Evolutionary conservation across 352 stramenopile genomes (phyloP).

Genomic region (Phytophthora kernoviae): DNA sequence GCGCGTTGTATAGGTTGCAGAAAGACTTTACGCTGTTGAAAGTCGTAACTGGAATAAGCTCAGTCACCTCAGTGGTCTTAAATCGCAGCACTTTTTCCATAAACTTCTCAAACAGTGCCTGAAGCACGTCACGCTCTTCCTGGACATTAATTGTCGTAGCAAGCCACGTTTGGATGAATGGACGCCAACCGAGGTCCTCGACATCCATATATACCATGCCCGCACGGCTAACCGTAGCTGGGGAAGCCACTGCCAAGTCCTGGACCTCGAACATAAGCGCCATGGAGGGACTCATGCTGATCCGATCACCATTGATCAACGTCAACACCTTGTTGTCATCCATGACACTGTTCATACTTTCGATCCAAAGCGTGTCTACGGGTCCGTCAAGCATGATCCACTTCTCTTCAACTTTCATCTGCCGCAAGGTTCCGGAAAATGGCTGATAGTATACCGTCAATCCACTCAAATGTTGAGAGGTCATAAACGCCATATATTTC

Average conservation of each 20-base stretch:
- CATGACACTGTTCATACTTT: conserved; percentile 92
- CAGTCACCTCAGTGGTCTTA: conserved; percentile 63
- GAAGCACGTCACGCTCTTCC: conserved; percentile 76
- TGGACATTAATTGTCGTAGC: conserved; percentile 57
- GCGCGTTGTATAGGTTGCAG: conserved; percentile 85
- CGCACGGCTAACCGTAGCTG: conserved; percentile 92
- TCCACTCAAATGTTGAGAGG: conserved; percentile 87
- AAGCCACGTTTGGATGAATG: conserved; percentile 82
- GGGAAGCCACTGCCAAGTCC: conserved; percentile 93
- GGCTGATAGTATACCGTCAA: conserved; percentile 83
- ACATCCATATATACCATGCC: conserved; percentile 96
- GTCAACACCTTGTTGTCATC: conserved; percentile 90
- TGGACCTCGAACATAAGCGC: conserved; percentile 95
- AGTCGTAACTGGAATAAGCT: conserved; percentile 77
- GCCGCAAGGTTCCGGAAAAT: conserved; percentile 82
- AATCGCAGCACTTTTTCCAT: conserved; percentile 75
- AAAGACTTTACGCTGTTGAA: conserved; percentile 88
- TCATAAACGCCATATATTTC: conserved; percentile 93
- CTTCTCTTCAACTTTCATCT: conserved; percentile 81
- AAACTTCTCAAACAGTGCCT: conserved; percentile 83
- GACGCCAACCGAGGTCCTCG: conserved; percentile 78
- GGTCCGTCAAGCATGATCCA: conserved; percentile 91
- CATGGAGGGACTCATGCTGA: conserved; percentile 87
- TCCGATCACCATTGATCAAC: conserved; percentile 87
- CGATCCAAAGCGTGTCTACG: conserved; percentile 90